phyloP scores from a whole-genome alignment of 2,329 filamentous ascomycete species.

The Fusarium redolens region DNA sequence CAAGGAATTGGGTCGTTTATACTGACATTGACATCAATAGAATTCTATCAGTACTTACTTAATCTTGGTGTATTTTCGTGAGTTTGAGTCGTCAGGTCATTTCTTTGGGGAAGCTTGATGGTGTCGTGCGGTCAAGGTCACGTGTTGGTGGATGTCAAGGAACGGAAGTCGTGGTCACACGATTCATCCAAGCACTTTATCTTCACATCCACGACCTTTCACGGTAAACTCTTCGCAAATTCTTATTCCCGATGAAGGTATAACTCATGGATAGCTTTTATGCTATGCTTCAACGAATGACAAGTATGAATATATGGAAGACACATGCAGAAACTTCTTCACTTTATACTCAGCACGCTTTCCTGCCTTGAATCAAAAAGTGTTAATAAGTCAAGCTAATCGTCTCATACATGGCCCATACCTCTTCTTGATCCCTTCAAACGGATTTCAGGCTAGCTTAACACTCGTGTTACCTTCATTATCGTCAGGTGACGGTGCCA shows the following conservation, averaged over 20 bases:
- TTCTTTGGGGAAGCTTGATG: not conserved
- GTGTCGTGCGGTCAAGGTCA: constrained; percentile 1
- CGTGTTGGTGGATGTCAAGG: constrained; percentile 7
- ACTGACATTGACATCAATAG: not conserved
- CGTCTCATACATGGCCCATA: not conserved
- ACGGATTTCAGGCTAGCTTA: not conserved
- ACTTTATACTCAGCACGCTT: not conserved
- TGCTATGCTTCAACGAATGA: too few species aligned
- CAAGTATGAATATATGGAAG: not conserved
- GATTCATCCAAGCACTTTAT: not conserved
- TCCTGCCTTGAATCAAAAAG: not conserved
- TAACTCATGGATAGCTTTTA: not conserved
- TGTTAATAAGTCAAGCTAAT: not conserved
- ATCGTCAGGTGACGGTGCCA: constrained; percentile 18
- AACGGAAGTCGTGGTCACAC: constrained; percentile 13
- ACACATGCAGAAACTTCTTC: not conserved
- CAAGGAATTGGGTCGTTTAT: not conserved
- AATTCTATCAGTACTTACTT: not conserved
- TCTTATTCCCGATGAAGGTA: not conserved
- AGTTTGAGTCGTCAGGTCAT: not conserved
- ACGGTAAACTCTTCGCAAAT: not conserved
- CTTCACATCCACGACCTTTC: constrained; percentile 3
- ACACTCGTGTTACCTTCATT: not conserved
- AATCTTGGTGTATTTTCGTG: not conserved
- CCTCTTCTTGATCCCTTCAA: not conserved